Evolutionary conservation across 345 rosid species (phyloP).

Genomic region (Arabis alpina): DNA sequence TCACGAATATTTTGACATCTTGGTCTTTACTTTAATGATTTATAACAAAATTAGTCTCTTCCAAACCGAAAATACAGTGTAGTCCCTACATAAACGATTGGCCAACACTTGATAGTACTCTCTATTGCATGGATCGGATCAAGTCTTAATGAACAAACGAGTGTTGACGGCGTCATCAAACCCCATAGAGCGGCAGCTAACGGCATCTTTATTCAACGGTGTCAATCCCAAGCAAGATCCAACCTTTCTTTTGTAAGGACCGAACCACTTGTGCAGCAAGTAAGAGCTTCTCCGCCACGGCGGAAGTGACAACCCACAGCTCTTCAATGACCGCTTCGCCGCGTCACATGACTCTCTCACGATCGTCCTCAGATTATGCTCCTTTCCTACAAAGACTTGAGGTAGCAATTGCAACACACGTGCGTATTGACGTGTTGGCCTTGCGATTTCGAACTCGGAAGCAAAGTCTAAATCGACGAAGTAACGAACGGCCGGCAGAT

Average conservation of each 20-base stretch:
- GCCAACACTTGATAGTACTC: slow-evolving; percentile 9
- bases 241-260: slow-evolving; percentile 64
- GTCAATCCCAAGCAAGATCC: slow-evolving; percentile 41
- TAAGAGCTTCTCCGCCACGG: slow-evolving; percentile 92
- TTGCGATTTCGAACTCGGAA: slow-evolving; percentile 76
- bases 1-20: slow-evolving; percentile 15
- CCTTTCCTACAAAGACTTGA: slow-evolving; percentile 59
- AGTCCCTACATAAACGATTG: neutral
- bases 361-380: slow-evolving; percentile 61
- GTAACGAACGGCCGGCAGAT: slow-evolving; percentile 47
- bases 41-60: slow-evolving; percentile 20
- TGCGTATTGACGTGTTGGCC: slow-evolving; percentile 67
- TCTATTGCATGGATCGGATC: slow-evolving; percentile 32
- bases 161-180: slow-evolving; percentile 57
- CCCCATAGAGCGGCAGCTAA: slow-evolving; percentile 65
- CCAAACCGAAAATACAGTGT: neutral
- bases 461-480: slow-evolving; percentile 77
- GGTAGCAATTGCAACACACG: slow-evolving; percentile 56
- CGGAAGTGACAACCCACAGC: slow-evolving; percentile 63
- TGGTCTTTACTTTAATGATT: neutral
- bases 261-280: slow-evolving; percentile 83
- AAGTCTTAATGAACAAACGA: slow-evolving; percentile 51
- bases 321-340: slow-evolving; percentile 65
- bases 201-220: slow-evolving; percentile 37
- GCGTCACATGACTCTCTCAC: slow-evolving; percentile 57